phyloP scores from a whole-genome alignment of 1,139 yeast genomes.

The Yamadazyma dendronema region DNA sequence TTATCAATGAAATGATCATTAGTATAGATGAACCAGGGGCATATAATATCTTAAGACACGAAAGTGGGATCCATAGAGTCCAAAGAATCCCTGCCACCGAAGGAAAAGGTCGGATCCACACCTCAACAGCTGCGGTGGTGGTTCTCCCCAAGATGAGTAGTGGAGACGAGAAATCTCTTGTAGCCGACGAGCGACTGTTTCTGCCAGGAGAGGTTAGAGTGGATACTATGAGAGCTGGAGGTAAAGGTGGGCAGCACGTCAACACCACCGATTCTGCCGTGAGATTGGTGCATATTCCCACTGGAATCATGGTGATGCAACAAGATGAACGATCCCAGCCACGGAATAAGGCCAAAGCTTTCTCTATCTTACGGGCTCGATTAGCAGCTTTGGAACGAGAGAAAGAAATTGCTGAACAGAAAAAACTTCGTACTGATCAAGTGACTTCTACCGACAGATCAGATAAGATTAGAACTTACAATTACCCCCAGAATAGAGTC shows the following conservation, averaged over 20 bases:
- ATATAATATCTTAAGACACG: slow-evolving; percentile 70
- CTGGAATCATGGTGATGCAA: slow-evolving; percentile 85
- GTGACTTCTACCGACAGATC: slow-evolving; percentile 87
- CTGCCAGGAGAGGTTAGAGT: slow-evolving; percentile 86
- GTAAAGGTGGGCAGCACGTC: slow-evolving; percentile 98
- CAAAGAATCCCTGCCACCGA: slow-evolving; percentile 94
- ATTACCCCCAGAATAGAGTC: slow-evolving; percentile 86
- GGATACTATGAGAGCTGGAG: slow-evolving; percentile 96
- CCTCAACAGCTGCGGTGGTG: slow-evolving; percentile 94
- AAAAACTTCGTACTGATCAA: slow-evolving; percentile 71
- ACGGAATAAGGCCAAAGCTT: slow-evolving; percentile 92
- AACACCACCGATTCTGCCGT: slow-evolving; percentile 98
- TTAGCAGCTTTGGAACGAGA: slow-evolving; percentile 78
- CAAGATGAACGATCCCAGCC: slow-evolving; percentile 97
- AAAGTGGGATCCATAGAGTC: slow-evolving; percentile 95
- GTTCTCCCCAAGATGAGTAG: slow-evolving; percentile 79
- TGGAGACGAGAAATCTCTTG: slow-evolving; percentile 55
- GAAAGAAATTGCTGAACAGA: slow-evolving; percentile 62
- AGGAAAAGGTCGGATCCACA: slow-evolving; percentile 89
- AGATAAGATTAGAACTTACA: slow-evolving; percentile 91
- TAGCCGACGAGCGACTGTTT: slow-evolving; percentile 68
- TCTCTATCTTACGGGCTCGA: slow-evolving; percentile 75
- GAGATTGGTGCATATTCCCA: slow-evolving; percentile 85
- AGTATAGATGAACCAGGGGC: slow-evolving; percentile 75
- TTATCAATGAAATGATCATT: slow-evolving; percentile 71